These are phyloP conservation scores for button mushroom (Agaricus bisporus) DNA, from an alignment of 768 basidiomycete genomes.

Conservation along the genomic window DNA sequence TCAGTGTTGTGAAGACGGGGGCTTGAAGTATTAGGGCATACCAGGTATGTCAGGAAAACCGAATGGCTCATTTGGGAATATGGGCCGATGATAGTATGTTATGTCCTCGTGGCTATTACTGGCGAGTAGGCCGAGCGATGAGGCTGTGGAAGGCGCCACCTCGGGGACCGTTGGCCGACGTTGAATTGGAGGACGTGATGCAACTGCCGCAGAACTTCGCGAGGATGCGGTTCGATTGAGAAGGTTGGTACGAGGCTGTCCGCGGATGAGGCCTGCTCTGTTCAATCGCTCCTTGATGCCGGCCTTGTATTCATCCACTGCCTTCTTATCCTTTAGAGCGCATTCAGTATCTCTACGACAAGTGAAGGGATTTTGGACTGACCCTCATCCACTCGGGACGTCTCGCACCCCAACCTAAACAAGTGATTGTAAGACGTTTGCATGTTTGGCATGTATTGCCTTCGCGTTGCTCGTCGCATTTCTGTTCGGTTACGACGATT, in stretches of 20 bases:
- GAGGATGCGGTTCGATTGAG: slow-evolving; percentile 26
- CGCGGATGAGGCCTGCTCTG: slow-evolving; percentile 72
- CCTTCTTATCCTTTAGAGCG: slow-evolving; percentile 64
- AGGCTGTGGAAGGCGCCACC: slow-evolving; percentile 15
- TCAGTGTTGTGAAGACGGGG: background rate
- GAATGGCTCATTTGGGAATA: slow-evolving; percentile 25
- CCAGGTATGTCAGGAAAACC: slow-evolving; percentile 33
- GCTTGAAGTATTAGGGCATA: slow-evolving; percentile 20
- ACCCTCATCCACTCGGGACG: slow-evolving; percentile 91
- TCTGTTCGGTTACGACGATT: slow-evolving; percentile 36
- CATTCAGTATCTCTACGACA: slow-evolving; percentile 11
- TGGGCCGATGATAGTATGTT: slow-evolving; percentile 19
- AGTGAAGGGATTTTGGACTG: slow-evolving; percentile 13
- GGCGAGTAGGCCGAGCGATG: slow-evolving; percentile 9
- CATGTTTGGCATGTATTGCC: slow-evolving; percentile 80
- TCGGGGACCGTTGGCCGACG: slow-evolving; percentile 19
- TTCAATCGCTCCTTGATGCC: slow-evolving; percentile 79
- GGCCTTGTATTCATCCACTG: slow-evolving; percentile 77
- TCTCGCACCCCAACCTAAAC: slow-evolving; percentile 79
- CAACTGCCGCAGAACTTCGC: slow-evolving; percentile 19
- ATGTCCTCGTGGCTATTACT: slow-evolving; percentile 17
- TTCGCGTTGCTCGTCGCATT: slow-evolving; percentile 85
- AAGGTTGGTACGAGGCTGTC: slow-evolving; percentile 62
- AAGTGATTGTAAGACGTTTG: slow-evolving; percentile 71
- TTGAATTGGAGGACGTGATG: slow-evolving; percentile 16